A percentile compares a stretch with the other conserved stretches of the same genome.
Evolutionary conservation across 2,329 filamentous ascomycete species (phyloP).

Genomic region (Neurospora sp.): DNA sequence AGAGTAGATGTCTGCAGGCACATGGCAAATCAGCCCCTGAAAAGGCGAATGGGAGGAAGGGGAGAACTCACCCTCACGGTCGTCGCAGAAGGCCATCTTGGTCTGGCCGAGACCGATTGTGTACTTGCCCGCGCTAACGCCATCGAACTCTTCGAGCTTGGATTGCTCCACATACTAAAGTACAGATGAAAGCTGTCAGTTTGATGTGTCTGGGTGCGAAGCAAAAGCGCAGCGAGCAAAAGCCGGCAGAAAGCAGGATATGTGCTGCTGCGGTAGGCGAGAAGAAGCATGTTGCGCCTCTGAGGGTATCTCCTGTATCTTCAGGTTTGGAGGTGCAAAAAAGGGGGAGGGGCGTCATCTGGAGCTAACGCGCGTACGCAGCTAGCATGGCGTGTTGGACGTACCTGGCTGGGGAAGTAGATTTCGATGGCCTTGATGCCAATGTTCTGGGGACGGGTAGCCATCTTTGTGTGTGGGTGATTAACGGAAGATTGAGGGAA

Average conservation of each 20-base stretch:
- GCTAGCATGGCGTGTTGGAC: conserved; percentile 21
- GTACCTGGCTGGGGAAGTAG: conserved; percentile 77
- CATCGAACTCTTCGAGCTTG: conserved; percentile 57
- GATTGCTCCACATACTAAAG: conserved; percentile 70
- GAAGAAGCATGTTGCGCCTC: background rate
- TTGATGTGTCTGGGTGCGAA: conserved; percentile 4
- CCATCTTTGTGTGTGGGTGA: conserved; percentile 12
- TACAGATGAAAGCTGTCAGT: conserved; percentile 13
- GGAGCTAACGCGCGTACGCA: background rate
- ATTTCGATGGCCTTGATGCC: conserved; percentile 90
- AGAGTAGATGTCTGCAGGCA: conserved; percentile 68
- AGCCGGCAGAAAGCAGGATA: conserved; percentile 2
- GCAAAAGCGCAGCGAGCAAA: conserved; percentile 5
- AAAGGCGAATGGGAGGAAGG: background rate
- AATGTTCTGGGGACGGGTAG: conserved; percentile 65
- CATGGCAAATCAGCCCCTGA: conserved; percentile 12
- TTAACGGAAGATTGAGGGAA: background rate
- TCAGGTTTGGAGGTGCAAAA: background rate
- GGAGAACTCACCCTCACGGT: conserved; percentile 62
- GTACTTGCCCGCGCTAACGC: conserved; percentile 73
- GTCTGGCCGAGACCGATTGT: conserved; percentile 86
- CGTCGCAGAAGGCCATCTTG: conserved; percentile 88
- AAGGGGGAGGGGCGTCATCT: background rate
- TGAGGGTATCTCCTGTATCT: background rate
- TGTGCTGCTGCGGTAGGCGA: background rate